Percentiles rank a stretch among this genome's conserved stretches.
Conservation (phyloP, 2,329 filamentous ascomycete species). For the Rhinocladiella similis region DNA sequence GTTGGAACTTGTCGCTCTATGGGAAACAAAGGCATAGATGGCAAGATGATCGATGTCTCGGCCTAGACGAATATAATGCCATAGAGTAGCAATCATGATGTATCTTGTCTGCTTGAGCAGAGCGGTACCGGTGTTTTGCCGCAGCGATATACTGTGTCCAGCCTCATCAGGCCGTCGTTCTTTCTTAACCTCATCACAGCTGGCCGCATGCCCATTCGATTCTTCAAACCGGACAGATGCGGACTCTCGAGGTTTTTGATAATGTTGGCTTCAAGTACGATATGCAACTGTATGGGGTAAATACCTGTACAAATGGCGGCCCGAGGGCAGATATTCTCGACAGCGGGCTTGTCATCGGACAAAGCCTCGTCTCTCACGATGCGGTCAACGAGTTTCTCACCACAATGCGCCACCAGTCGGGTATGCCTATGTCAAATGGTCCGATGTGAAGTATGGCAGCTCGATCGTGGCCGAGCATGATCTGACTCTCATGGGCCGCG, state of each 20-base stretch:
- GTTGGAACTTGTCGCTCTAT: too few species aligned
- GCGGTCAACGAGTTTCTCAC: slow-evolving; percentile 28
- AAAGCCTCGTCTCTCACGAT: slow-evolving; percentile 33
- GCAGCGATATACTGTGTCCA: neutral
- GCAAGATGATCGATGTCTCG: too few species aligned
- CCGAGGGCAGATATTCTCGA: slow-evolving; percentile 29
- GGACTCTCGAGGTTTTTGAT: slow-evolving; percentile 35
- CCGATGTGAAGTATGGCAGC: slow-evolving; percentile 41
- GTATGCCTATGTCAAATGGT: slow-evolving; percentile 50
- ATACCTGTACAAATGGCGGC: slow-evolving; percentile 39
- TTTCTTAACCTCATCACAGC: neutral
- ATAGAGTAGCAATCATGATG: too few species aligned
- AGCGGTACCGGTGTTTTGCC: neutral
- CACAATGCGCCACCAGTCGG: slow-evolving; percentile 46
- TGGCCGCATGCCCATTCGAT: neutral
- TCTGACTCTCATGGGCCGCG: slow-evolving; percentile 55
- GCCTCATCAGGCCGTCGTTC: neutral
- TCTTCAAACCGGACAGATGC: slow-evolving; percentile 21
- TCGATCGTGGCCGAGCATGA: slow-evolving; percentile 44
- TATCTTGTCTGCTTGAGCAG: too few species aligned
- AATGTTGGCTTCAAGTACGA: slow-evolving; percentile 42
- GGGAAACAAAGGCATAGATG: too few species aligned
- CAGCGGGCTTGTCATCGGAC: slow-evolving; percentile 35
- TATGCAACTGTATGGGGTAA: slow-evolving; percentile 43
- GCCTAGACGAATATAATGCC: too few species aligned